Evolutionary conservation across 345 rosid species (phyloP).

Genomic region (Viola odorata): DNA sequence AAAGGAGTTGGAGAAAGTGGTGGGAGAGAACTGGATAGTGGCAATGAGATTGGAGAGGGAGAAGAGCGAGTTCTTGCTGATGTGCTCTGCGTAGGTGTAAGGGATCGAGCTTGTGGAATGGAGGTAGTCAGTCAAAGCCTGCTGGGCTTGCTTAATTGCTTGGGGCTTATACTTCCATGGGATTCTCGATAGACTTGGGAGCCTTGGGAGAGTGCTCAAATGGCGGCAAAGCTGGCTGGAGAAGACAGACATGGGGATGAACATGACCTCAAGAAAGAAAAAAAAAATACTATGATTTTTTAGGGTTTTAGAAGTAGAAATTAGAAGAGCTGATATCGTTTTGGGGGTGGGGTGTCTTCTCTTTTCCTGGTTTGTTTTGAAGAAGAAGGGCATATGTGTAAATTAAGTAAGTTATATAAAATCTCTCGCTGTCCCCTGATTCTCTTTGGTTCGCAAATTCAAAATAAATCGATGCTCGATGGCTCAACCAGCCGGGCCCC

Average conservation of each 20-base stretch:
- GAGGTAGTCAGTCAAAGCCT: constrained; percentile 58
- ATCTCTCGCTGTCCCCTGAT: too few relatives aligned
- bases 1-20: constrained; percentile 35
- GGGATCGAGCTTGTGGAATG: constrained; percentile 46
- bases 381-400: background rate
- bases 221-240: constrained; percentile 1
- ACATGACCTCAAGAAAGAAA: too few relatives aligned
- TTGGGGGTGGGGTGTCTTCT: background rate
- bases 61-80: constrained; percentile 38
- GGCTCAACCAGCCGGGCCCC: constrained; percentile 12
- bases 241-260: background rate
- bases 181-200: constrained; percentile 14
- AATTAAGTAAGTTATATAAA: too few relatives aligned
- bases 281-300: background rate
- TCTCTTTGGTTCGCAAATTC: too few relatives aligned
- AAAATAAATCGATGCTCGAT: background rate
- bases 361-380: background rate
- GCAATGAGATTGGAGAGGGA: constrained; percentile 47
- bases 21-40: constrained; percentile 27
- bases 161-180: constrained; percentile 33
- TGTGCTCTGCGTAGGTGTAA: constrained; percentile 50
- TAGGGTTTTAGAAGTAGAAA: constrained; percentile 6
- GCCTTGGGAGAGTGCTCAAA: constrained; percentile 9
- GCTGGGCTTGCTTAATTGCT: constrained; percentile 44
- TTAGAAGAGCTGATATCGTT: background rate